Percentiles rank a stretch among this genome's conserved stretches.
These are phyloP conservation scores for Monosporascus sp. DNA, from an alignment of 2,329 filamentous ascomycete species.

Conservation along the genomic window DNA sequence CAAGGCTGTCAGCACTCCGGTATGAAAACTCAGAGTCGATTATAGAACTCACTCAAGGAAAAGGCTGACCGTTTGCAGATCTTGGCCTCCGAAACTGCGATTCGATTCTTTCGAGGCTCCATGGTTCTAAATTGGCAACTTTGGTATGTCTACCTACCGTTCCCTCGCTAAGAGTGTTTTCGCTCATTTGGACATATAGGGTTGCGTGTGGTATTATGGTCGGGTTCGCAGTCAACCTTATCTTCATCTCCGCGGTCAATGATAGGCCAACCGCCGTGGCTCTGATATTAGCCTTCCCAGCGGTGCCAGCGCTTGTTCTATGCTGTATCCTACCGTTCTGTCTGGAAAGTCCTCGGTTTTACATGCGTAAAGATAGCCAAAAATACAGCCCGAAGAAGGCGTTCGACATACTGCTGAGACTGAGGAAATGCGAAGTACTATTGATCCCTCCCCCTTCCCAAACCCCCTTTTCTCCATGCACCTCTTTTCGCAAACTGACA, in stretches of 20 bases:
- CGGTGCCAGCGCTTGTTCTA: slow-evolving; percentile 24
- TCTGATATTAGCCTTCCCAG: slow-evolving; percentile 27
- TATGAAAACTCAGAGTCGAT: background rate
- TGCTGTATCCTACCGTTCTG: slow-evolving; percentile 26
- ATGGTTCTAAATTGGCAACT: slow-evolving; percentile 38
- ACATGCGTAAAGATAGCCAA: slow-evolving; percentile 27
- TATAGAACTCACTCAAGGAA: background rate
- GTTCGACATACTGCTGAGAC: slow-evolving; percentile 21
- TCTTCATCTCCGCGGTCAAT: slow-evolving; percentile 18
- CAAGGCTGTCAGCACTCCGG: slow-evolving; percentile 37
- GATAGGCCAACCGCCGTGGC: slow-evolving; percentile 11
- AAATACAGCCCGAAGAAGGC: slow-evolving; percentile 26
- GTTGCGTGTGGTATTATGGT: slow-evolving; percentile 3
- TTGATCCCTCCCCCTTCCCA: background rate
- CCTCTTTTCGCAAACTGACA: no score
- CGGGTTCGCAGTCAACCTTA: slow-evolving; percentile 16
- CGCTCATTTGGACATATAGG: background rate
- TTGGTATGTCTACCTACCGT: slow-evolving; percentile 19
- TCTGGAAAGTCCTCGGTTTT: slow-evolving; percentile 30
- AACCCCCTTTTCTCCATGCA: background rate
- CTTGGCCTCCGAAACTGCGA: slow-evolving; percentile 36
- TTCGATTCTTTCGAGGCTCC: slow-evolving; percentile 38
- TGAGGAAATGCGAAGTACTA: slow-evolving; percentile 28
- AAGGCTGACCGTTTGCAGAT: slow-evolving; percentile 16
- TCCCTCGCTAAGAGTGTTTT: background rate